Conservation (phyloP, 2,329 filamentous ascomycete genomes). For the Epichloe baconii region DNA sequence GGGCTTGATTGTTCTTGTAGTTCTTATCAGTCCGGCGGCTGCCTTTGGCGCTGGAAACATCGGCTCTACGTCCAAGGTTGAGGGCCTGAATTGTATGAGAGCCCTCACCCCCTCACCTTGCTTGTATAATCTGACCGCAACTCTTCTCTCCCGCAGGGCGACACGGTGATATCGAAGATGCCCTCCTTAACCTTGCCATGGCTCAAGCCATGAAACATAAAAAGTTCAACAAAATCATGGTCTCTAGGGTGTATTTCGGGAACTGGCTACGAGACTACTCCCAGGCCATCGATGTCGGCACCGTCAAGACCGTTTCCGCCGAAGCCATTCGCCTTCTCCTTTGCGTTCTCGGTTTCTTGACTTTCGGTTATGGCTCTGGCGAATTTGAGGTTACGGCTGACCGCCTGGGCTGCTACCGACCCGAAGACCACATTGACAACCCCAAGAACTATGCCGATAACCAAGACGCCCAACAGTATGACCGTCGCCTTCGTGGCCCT, state of each 20-base stretch:
- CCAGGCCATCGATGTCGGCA: constrained; percentile 86
- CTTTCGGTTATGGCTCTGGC: constrained; percentile 69
- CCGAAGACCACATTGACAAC: constrained; percentile 65
- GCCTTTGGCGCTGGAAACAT: constrained; percentile 88
- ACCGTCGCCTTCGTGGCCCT: constrained; percentile 66
- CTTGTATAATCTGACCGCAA: not conserved
- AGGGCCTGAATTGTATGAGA: constrained; percentile 65
- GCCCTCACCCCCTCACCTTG: not conserved
- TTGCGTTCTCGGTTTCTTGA: constrained; percentile 82
- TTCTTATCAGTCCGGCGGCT: constrained; percentile 53
- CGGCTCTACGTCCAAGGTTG: constrained; percentile 63
- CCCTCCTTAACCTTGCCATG: constrained; percentile 58
- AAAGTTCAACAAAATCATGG: constrained; percentile 79
- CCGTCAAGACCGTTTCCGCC: constrained; percentile 78
- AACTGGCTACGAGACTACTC: constrained; percentile 94
- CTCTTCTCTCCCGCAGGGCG: constrained; percentile 39
- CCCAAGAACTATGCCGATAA: constrained; percentile 86
- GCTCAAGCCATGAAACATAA: constrained; percentile 44
- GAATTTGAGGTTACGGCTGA: constrained; percentile 79
- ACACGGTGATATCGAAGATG: constrained; percentile 88
- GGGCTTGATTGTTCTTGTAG: constrained; percentile 48
- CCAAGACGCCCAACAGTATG: constrained; percentile 69
- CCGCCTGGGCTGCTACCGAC: constrained; percentile 69
- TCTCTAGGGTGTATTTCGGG: constrained; percentile 87
- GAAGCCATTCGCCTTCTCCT: constrained; percentile 84